Conservation (phyloP, 305 asterid genomes). For the Solanum aculeatissimum region DNA sequence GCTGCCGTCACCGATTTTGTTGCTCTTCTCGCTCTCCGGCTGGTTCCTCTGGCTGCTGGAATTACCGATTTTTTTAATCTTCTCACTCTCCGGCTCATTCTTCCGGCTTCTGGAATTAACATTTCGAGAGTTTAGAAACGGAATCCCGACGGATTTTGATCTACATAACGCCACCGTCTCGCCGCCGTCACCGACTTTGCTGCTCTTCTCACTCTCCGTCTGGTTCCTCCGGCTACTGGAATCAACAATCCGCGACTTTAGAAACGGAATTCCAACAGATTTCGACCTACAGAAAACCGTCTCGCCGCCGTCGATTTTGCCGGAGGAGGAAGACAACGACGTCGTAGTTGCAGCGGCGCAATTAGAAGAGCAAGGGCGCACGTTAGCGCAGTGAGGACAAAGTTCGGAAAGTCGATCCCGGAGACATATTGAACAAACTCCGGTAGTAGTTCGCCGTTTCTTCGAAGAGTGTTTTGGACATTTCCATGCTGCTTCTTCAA, state of each 20-base stretch:
- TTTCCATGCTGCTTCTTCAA: slow-evolving; percentile 53
- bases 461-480: slow-evolving; percentile 64
- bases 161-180: slow-evolving; percentile 41
- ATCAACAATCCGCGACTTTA: slow-evolving; percentile 14
- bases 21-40: not conserved
- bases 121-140: slow-evolving; percentile 25
- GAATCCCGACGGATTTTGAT: slow-evolving; percentile 59
- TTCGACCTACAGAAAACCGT: slow-evolving; percentile 43
- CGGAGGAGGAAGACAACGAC: slow-evolving; percentile 33
- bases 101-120: not conserved
- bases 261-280: slow-evolving; percentile 55
- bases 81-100: not conserved
- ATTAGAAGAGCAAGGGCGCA: slow-evolving; percentile 59
- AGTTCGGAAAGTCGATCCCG: slow-evolving; percentile 59
- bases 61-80: not conserved
- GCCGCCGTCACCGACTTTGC: not conserved
- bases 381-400: slow-evolving; percentile 56
- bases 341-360: slow-evolving; percentile 14
- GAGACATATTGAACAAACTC: slow-evolving; percentile 70
- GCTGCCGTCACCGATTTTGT: not conserved
- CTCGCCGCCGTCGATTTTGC: slow-evolving; percentile 3
- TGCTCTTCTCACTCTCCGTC: not conserved
- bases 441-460: slow-evolving; percentile 35
- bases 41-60: not conserved
- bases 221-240: not conserved